Base-by-base conservation (phyloP, 768 basidiomycete genomes). In the Phlebiopsis gigantea region DNA sequence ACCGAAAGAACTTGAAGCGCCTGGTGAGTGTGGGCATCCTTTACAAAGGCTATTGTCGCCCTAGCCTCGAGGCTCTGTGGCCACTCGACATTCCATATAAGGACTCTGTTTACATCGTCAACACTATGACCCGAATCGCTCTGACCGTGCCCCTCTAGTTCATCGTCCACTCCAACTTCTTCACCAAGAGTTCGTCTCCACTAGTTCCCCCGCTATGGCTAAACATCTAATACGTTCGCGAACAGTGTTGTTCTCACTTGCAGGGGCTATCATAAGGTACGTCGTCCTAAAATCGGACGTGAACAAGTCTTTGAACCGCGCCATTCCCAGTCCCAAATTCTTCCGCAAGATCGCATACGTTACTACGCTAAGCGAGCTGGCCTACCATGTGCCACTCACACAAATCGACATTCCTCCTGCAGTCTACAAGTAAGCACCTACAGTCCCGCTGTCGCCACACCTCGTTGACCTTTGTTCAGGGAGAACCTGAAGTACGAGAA, bases 191-290 rank as follows among this genome's bases (percentile, higher is more conserved):
- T 90, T 56, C 19, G 82, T 69, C 30, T 19, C 44, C 24, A 53
- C 42, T 29, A 29, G 41, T 0, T 41, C 31, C 58, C 17, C 41
- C 24, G 4, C 5, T 10, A 31, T 43, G 42, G 46, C n/a, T 26
- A 26, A 21, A 57, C 26, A 19, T 44, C n/a, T 49, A 41, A 25
- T 24, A 21, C 17, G 6, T 51, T 14, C 17, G 50, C 46, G 50
- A 59, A 19, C 58, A 93, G 91, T 93, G 90, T 72, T 94, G 2
- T 92, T 94, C 69, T 92, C 91, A 9, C 74, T 93, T 46, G 91
- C 91, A 28, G 90, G 90, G 2, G 88, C 91, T 41, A 85, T 93
- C 59, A 90, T 94, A 65, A 92, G 88, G 87, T 88, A 57, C n/a
- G 71, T 19, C 14, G 19, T 9, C 12, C 17, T 19, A n/a, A n/a